These are phyloP conservation scores for Yueomyces sp. DNA, from an alignment of 805 yeast species.

Conservation along the genomic window DNA sequence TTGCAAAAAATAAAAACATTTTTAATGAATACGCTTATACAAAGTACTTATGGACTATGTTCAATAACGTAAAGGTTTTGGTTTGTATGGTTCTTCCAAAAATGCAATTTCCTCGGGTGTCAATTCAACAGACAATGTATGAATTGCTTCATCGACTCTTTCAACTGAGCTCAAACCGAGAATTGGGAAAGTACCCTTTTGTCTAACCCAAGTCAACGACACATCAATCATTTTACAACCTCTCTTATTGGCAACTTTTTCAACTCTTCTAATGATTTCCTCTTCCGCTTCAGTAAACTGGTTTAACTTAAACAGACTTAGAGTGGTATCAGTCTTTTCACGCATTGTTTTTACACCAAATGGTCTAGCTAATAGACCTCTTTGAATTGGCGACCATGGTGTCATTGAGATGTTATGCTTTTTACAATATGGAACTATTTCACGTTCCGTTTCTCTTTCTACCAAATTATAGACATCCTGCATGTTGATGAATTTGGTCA, in stretches of 20 bases:
- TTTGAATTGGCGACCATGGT: conserved; percentile 50
- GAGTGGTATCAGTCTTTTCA: conserved; percentile 3
- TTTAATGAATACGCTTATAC: too few species aligned
- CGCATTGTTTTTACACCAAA: conserved; percentile 7
- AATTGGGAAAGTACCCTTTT: conserved; percentile 41
- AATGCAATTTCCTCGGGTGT: conserved; percentile 12
- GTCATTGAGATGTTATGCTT: conserved; percentile 40
- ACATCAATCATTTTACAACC: conserved; percentile 41
- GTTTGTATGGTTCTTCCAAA: conserved; percentile 15
- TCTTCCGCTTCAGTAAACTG: conserved; percentile 10
- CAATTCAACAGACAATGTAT: conserved; percentile 29
- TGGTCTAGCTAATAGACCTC: conserved; percentile 44
- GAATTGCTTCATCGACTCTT: conserved; percentile 41
- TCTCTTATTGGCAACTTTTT: conserved; percentile 35
- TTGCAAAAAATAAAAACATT: too few species aligned
- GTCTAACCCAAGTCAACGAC: conserved; percentile 39
- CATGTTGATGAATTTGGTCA: too few species aligned
- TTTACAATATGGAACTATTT: conserved; percentile 42
- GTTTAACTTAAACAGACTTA: too few species aligned
- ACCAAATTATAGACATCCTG: conserved; percentile 41
- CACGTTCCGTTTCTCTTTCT: conserved; percentile 53
- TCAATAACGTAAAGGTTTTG: conserved; percentile 7
- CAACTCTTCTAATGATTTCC: conserved; percentile 36
- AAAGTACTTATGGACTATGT: too few species aligned
- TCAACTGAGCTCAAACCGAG: conserved; percentile 38